Conservation (phyloP, 2,329 filamentous ascomycete species). For the Claviceps africana region DNA sequence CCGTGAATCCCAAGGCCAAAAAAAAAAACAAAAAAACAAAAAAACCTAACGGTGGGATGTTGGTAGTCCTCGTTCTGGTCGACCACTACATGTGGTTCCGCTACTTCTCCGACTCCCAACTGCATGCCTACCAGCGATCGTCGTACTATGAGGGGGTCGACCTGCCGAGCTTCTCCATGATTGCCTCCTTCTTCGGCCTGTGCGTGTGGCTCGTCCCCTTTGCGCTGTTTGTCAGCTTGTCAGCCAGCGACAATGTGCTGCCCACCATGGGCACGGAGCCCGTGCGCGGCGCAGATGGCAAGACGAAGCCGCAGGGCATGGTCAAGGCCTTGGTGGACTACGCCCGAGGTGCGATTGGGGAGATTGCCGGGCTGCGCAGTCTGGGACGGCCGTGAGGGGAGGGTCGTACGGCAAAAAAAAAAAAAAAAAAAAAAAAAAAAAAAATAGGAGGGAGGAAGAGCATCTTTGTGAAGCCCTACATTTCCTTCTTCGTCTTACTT, state of each 20-base stretch:
- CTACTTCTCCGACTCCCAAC: constrained; percentile 62
- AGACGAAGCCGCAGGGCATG: constrained; percentile 46
- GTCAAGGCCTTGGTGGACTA: constrained; percentile 51
- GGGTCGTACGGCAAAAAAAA: no score
- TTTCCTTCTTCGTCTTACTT: no score
- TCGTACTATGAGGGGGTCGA: constrained; percentile 49
- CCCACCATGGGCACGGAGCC: constrained; percentile 72
- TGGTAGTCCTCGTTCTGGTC: constrained; percentile 65
- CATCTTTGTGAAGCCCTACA: no score
- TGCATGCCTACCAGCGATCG: constrained; percentile 41
- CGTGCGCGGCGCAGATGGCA: constrained; percentile 29
- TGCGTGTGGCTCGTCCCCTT: constrained; percentile 97
- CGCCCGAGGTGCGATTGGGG: constrained; percentile 36
- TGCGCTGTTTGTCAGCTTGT: constrained; percentile 83
- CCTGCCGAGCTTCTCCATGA: constrained; percentile 78
- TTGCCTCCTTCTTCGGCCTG: constrained; percentile 88
- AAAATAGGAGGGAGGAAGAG: no score
- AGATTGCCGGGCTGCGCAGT: constrained; percentile 21
- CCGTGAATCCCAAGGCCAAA: no score
- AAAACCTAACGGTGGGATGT: no score
- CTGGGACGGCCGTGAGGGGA: constrained; percentile 11
- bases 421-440: no score
- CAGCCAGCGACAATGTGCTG: constrained; percentile 85
- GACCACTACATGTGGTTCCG: constrained; percentile 97
- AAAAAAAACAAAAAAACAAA: no score